Evolutionary conservation across 768 basidiomycete species (phyloP).

Genomic region (Rubroboletus pulcherrimus): DNA sequence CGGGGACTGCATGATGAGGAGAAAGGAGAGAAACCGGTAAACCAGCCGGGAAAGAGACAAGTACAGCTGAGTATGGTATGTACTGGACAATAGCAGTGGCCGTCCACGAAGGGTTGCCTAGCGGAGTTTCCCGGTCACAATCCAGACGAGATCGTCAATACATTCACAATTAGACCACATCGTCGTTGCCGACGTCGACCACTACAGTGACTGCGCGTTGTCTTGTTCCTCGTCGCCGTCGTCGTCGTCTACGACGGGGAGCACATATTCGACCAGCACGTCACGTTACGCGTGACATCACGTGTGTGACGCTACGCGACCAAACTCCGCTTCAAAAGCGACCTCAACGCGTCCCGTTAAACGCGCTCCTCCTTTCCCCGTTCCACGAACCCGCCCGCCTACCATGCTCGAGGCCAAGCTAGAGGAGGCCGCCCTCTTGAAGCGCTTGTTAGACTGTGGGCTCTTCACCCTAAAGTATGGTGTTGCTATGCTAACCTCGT

Average conservation of each 20-base stretch:
- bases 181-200: neutral
- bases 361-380: conserved; percentile 12
- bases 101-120: neutral
- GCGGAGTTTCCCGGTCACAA: conserved; percentile 12
- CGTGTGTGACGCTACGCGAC: conserved; percentile 29
- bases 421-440: conserved; percentile 80
- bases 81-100: neutral
- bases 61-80: neutral
- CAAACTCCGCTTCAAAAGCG: conserved; percentile 34
- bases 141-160: neutral
- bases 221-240: neutral
- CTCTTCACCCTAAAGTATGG: neutral
- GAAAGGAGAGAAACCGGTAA: neutral
- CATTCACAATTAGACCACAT: conserved; percentile 1
- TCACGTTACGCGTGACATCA: conserved; percentile 28
- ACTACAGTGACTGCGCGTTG: neutral
- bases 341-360: conserved; percentile 27
- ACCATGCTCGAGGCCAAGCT: conserved; percentile 90
- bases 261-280: neutral
- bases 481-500: neutral
- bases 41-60: neutral
- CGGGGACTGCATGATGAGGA: conserved; percentile 14
- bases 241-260: conserved; percentile 1
- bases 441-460: conserved; percentile 90
- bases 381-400: conserved; percentile 7